Base-by-base conservation (phyloP, 192 early-diverging fungal genomes). In the Gigaspora rosea region DNA sequence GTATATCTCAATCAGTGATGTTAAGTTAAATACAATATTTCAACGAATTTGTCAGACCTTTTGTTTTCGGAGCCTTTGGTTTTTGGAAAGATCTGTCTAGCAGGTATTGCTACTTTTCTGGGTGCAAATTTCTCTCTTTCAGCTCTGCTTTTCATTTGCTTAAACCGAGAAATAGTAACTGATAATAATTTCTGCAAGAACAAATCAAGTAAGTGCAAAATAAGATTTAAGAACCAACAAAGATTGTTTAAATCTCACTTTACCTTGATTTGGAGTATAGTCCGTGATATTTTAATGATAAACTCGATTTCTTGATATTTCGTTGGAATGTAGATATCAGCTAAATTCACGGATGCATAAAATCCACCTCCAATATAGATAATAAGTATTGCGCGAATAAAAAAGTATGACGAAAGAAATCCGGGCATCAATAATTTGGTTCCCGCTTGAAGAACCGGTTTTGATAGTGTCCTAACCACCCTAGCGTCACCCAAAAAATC, bases 221-320 rank as follows among this genome's bases (percentile, higher is more conserved):
- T n/a, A n/a, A 71, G 16, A 15, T 12, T 63, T 56, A 33, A 49
- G 49, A 56, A 65, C 3, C 56, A 4, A 16, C n/a, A 76, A 76
- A 65, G 4, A 51, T 64, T 48, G 63, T 56, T 70, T 46, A 70
- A 9, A 78, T 59, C 52, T 9, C 13, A 79, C 50, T n/a, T 48
- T 56, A 79, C 59, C 52, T 73, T 79, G 4, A 74, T 36, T 66
- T 56, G 78, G 13, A 79, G 47, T 71, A 79, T 73, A n/a, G 36
- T 58, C 13, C 58, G 56, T 50, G 59, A 49, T n/a, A 79, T 52
- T 35, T 74, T 79, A 72, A 79, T 66, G 32, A 73, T 12, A 18
- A 5, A 41, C 33, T 58, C 46, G 36, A 79, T 59, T 50, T 79
- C 32, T 10, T 73, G 20, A 73, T 79, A 66, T 32, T 22, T 79